Base-by-base conservation (phyloP, 257 asterid species). In the Primulina eburnea region DNA sequence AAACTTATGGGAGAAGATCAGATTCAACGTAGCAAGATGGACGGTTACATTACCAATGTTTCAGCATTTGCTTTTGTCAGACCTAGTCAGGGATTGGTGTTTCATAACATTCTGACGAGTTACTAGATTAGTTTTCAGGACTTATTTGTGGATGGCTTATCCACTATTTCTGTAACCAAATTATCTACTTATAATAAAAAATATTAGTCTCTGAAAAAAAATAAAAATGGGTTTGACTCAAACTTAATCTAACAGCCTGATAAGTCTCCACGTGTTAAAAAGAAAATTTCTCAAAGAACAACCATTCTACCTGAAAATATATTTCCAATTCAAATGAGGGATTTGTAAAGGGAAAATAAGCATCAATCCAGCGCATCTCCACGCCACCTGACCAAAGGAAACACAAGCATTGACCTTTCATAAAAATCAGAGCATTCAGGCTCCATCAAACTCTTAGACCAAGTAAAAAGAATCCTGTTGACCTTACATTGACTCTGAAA, bases 331-430 rank as follows among this genome's bases (percentile, higher is more conserved):
- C 97, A 82, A 85, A 93, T 59, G 97, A 94, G 37, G 97, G 99
- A 79, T 82, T 73, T 24, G 99, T 94, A 81, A 94, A 94, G 61
- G 99, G 99, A 68, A 93, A 94, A 67, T 94, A 94, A 50, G 96
- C 86, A 87, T 94, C 99, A 64, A 94, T 77, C 99, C 99, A 94
- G 50, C 96, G 96, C 99, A 94, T 90, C 71, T 94, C 96, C 71
- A 89, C 96, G 30, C 85, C 84, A 77, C 99, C 97, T 94, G 87
- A 73, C 72, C 29, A 69, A 77, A 63, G 58, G 62, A 77, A 68
- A 29, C 64, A 71, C 67, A 58, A 77, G n/a, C 38, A 18, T 50
- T 60, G 66, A 24, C 71, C 18, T 17, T 69, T 43, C 58, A 43
- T 60, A 59, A 30, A 68, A n/a, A 59, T 50, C 57, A 65, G 71